Percentiles rank a stretch among this genome's conserved stretches.
phyloP scores from a whole-genome alignment of 768 basidiomycete genomes.

The Suillus variegatus region DNA sequence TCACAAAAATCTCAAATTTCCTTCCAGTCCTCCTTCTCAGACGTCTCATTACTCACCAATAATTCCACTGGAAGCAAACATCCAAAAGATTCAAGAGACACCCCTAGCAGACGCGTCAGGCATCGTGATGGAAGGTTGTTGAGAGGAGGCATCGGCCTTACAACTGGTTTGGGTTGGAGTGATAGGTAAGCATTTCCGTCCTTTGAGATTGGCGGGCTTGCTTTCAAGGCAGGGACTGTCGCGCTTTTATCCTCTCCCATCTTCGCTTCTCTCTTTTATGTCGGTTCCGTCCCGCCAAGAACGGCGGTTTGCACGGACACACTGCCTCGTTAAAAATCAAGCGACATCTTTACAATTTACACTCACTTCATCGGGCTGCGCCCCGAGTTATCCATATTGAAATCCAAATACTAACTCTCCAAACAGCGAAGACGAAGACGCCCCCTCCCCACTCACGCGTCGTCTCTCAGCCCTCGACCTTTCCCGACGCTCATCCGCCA shows the following conservation, averaged over 20 bases:
- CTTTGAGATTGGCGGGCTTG: not conserved
- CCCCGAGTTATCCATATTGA: not conserved
- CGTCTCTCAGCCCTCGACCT: slow-evolving; percentile 62
- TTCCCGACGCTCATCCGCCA: slow-evolving; percentile 44
- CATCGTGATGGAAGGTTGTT: slow-evolving; percentile 64
- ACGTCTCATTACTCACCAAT: slow-evolving; percentile 16
- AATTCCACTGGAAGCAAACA: slow-evolving; percentile 29
- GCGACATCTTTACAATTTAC: not conserved
- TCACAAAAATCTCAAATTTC: slow-evolving; percentile 26
- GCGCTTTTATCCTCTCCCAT: slow-evolving; percentile 5
- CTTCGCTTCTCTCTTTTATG: slow-evolving; percentile 7
- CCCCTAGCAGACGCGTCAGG: slow-evolving; percentile 52
- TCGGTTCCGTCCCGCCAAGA: slow-evolving; percentile 6
- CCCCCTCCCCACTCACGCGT: slow-evolving; percentile 64
- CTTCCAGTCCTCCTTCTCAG: slow-evolving; percentile 23
- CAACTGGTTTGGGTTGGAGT: slow-evolving; percentile 75
- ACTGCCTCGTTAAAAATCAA: not conserved
- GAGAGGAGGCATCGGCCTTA: slow-evolving; percentile 64
- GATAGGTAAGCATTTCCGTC: slow-evolving; percentile 50
- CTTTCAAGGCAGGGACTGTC: not conserved
- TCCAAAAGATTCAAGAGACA: slow-evolving; percentile 58
- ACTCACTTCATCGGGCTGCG: not conserved
- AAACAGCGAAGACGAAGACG: slow-evolving; percentile 70
- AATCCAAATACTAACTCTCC: not conserved
- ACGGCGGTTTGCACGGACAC: not conserved